Base-by-base conservation (phyloP, 73 alveolate species). In the Paramecium tetraurelia region DNA sequence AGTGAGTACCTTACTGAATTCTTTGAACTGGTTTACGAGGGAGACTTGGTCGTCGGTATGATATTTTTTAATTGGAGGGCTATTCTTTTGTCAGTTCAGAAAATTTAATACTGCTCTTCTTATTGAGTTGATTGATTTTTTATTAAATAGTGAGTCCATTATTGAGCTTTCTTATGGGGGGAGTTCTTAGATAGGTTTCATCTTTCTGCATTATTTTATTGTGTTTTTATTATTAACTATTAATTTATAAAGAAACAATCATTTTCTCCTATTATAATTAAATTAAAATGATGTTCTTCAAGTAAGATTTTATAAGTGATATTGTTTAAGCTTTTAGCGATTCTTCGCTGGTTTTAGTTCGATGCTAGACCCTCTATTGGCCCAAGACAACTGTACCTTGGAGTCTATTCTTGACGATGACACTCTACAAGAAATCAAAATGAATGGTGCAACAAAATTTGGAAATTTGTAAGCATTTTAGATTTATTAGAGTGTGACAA, bases 311-410 rank as follows among this genome's bases (percentile, higher is more conserved):
- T 63, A 41, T 43, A 11, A 11, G 38, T 36, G 10, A 16, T 36
- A 75, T 48, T 48, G 41, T 35, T 35, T 48, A 38, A 80, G 90
- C 57, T 80, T 80, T 22, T 24, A 80, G 20, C 40, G 90, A 1
- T 44, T 80, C 46, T 80, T 80, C 27, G 90, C 63, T 8, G 90
- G 90, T 46, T 80, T 80, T 20, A 58, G 76, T 40, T 80, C 90
- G 9, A 31, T 31, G 4, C 18, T 80, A 22, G 90, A 80, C 50
- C 70, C 90, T 24, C 7, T 80, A 8, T 72, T 80, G 14, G 20
- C 48, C 10, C 22, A 80, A 48, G 76, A 33, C 5, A 63, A 80
- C 57, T 24, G 43, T 24, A 41, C 90, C 11, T 46, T 80, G 16
- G 90, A 80, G 75, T 21, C 6, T 38, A 80, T 80, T 31, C 44